phyloP scores from a whole-genome alignment of 2,329 filamentous ascomycete genomes.

The Incumbomyces lentus region DNA sequence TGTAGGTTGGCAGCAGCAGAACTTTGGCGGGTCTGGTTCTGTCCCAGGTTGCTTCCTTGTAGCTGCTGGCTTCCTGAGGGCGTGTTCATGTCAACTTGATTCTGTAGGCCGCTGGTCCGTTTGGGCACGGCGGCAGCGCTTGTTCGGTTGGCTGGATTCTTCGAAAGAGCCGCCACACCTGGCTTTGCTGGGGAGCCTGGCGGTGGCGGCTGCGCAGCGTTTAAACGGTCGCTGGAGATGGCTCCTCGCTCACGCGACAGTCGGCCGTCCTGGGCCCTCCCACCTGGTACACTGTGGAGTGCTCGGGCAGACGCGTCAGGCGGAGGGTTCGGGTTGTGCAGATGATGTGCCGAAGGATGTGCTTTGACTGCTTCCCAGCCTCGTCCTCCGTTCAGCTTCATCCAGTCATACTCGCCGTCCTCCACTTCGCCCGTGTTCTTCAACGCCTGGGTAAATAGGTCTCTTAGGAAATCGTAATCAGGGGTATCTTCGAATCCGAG shows the following conservation, averaged over 20 bases:
- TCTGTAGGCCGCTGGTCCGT: conserved; percentile 24
- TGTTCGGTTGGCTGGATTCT: conserved; percentile 57
- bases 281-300: conserved; percentile 56
- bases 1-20: conserved; percentile 48
- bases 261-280: conserved; percentile 14
- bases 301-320: conserved; percentile 79
- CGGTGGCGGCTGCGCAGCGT: conserved; percentile 82
- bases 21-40: conserved; percentile 49
- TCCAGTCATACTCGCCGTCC: conserved; percentile 99
- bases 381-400: conserved; percentile 91
- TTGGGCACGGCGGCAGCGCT: conserved; percentile 48
- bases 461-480: conserved; percentile 94
- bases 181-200: conserved; percentile 67
- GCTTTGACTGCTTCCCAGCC: conserved; percentile 76
- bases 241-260: conserved; percentile 52
- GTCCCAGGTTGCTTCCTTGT: conserved; percentile 78
- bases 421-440: conserved; percentile 92
- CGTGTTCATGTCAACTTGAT: conserved; percentile 58
- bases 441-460: conserved; percentile 89
- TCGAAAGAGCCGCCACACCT: conserved; percentile 49
- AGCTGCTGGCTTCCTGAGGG: conserved; percentile 87
- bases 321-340: conserved; percentile 67
- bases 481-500: conserved; percentile 97
- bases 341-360: conserved; percentile 59
- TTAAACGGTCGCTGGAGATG: conserved; percentile 80